Conservation (phyloP, 2,329 filamentous ascomycete genomes). For the Orbilia javanica region DNA sequence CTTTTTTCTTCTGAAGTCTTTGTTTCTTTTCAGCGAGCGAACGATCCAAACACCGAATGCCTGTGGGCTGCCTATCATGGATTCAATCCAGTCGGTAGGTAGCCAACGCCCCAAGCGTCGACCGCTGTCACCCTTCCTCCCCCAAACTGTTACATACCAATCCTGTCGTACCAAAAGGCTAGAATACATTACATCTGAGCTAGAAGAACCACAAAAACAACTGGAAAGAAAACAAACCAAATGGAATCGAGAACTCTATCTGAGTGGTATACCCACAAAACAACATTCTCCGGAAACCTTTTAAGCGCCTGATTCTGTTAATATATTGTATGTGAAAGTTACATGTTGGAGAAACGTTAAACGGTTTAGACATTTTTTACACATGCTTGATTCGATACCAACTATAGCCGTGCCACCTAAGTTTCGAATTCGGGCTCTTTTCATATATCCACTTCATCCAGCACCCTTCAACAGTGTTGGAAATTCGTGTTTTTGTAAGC, state of each 20-base stretch:
- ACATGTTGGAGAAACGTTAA: neutral
- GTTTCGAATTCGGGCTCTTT: neutral
- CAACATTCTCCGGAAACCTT: neutral
- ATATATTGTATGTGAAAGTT: neutral
- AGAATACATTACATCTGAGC: neutral
- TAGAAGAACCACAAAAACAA: neutral
- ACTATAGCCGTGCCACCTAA: neutral
- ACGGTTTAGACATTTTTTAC: neutral
- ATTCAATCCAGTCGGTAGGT: neutral
- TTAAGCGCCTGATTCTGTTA: neutral
- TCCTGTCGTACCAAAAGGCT: conserved; percentile 17
- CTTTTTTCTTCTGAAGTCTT: neutral
- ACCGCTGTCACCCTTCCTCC: conserved; percentile 9
- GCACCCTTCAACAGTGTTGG: neutral
- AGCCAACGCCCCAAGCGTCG: conserved; percentile 13
- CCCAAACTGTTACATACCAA: conserved; percentile 18
- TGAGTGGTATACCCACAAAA: conserved; percentile 13
- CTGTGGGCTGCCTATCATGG: neutral
- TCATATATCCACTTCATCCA: no score
- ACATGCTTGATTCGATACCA: conserved; percentile 4
- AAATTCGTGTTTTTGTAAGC: neutral
- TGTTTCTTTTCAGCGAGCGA: conserved; percentile 13
- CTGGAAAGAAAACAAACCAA: neutral
- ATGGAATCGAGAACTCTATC: conserved; percentile 18
- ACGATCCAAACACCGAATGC: neutral